These are phyloP conservation scores for Lactarius hengduanensis DNA, from an alignment of 768 basidiomycete genomes.

Conservation along the genomic window DNA sequence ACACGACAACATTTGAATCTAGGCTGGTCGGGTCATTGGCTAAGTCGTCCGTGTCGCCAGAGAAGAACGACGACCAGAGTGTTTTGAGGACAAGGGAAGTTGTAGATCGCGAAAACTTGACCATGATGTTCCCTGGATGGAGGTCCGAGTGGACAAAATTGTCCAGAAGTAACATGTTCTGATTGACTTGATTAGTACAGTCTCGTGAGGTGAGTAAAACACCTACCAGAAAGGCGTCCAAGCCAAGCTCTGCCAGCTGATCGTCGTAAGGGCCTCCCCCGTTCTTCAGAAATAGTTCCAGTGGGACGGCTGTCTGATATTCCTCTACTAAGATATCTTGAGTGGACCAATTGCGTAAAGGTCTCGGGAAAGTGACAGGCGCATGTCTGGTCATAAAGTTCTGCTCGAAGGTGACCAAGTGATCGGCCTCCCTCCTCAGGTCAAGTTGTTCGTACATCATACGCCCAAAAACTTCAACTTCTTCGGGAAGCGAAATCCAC, in stretches of 20 bases:
- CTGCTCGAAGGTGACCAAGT: slow-evolving; percentile 77
- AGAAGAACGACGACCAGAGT: slow-evolving; percentile 56
- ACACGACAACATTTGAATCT: slow-evolving; percentile 52
- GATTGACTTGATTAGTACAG: slow-evolving; percentile 19
- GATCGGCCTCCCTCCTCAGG: slow-evolving; percentile 85
- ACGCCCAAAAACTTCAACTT: slow-evolving; percentile 88
- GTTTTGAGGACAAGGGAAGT: slow-evolving; percentile 62
- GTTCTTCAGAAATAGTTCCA: slow-evolving; percentile 82
- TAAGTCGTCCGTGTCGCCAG: slow-evolving; percentile 31
- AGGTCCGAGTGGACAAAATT: slow-evolving; percentile 95
- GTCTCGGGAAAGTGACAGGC: slow-evolving; percentile 87
- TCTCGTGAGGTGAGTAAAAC: slow-evolving; percentile 2
- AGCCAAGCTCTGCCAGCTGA: slow-evolving; percentile 84
- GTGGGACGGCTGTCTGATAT: slow-evolving; percentile 86
- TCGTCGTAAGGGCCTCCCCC: slow-evolving; percentile 92
- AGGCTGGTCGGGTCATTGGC: slow-evolving; percentile 19
- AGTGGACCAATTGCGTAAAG: slow-evolving; percentile 78
- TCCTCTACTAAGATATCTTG: slow-evolving; percentile 87
- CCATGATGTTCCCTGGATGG: slow-evolving; percentile 95
- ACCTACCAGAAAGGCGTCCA: slow-evolving; percentile 92
- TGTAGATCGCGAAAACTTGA: slow-evolving; percentile 89
- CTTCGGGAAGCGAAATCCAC: slow-evolving; percentile 95
- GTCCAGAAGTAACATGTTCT: slow-evolving; percentile 98
- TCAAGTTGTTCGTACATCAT: slow-evolving; percentile 98
- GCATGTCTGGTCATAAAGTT: slow-evolving; percentile 81